These are phyloP conservation scores for Wolfiporia cocos DNA, from an alignment of 1,284 basidiomycete genomes.

Conservation along the genomic window DNA sequence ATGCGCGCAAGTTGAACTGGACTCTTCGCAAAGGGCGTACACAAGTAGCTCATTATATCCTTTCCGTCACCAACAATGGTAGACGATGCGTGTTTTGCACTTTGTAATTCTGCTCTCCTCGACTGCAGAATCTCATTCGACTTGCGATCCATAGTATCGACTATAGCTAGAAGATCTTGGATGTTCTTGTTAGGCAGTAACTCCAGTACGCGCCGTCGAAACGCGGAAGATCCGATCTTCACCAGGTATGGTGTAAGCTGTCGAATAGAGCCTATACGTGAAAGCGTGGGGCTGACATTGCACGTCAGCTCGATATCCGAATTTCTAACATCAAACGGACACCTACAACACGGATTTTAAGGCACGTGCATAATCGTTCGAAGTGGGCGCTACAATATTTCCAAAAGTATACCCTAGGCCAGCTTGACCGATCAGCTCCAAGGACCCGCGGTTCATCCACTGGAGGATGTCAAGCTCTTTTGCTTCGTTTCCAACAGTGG, in stretches of 20 bases:
- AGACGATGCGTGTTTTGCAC: conserved; percentile 15
- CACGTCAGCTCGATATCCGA: neutral
- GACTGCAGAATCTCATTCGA: conserved; percentile 14
- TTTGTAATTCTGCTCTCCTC: conserved; percentile 3
- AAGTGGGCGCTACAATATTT: conserved; percentile 18
- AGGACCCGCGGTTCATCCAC: conserved; percentile 29
- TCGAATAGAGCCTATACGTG: conserved; percentile 1
- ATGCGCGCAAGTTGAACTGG: conserved; percentile 11
- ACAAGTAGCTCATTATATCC: conserved; percentile 21
- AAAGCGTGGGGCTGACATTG: conserved; percentile 10
- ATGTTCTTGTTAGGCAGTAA: conserved; percentile 11
- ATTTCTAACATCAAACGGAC: neutral
- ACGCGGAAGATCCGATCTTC: conserved; percentile 3
- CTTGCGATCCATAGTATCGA: conserved; percentile 12
- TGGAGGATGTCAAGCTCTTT: conserved; percentile 28
- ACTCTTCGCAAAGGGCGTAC: too few relatives aligned
- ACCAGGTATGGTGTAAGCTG: conserved; percentile 11
- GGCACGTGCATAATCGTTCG: conserved; percentile 15
- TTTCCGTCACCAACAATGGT: conserved; percentile 19
- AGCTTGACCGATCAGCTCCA: conserved; percentile 34
- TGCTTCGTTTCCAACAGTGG: conserved; percentile 11
- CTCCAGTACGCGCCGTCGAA: conserved; percentile 11
- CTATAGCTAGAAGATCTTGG: conserved; percentile 10
- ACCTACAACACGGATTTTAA: conserved; percentile 4
- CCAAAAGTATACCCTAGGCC: conserved; percentile 33